These are phyloP conservation scores for Ramalina intermedia DNA, from an alignment of 495 filamentous ascomycete species.

Conservation along the genomic window DNA sequence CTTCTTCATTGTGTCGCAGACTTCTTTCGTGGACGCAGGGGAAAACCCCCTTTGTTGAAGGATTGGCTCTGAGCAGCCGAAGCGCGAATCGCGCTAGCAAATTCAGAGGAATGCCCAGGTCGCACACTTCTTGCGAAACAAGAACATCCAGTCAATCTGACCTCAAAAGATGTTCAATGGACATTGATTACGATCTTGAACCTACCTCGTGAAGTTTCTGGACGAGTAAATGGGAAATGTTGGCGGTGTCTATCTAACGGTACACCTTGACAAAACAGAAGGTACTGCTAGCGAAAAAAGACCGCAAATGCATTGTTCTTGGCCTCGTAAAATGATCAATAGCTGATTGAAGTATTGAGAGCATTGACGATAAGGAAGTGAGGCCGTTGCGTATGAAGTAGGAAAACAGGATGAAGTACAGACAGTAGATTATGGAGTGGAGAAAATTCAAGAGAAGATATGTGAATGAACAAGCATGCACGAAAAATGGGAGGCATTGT, in stretches of 20 bases:
- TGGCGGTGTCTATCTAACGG: constrained; percentile 56
- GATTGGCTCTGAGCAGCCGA: background rate
- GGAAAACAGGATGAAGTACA: constrained; percentile 9
- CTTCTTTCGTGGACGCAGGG: background rate
- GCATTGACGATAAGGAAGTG: constrained; percentile 52
- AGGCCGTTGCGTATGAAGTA: constrained; percentile 20
- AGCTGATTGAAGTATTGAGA: constrained; percentile 26
- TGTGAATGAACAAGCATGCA: background rate
- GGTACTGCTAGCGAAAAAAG: constrained; percentile 64
- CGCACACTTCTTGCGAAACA: too few relatives aligned
- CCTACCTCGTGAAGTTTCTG: too few relatives aligned
- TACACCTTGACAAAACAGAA: constrained; percentile 43
- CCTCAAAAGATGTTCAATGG: background rate
- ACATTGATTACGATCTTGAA: background rate
- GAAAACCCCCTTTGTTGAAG: background rate
- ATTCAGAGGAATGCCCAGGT: too few relatives aligned
- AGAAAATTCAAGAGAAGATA: background rate
- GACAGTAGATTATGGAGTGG: constrained; percentile 13
- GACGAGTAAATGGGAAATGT: constrained; percentile 23
- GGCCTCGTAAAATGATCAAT: constrained; percentile 53
- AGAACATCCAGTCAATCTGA: too few relatives aligned
- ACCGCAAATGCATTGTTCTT: constrained; percentile 38
- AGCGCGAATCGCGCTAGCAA: background rate
- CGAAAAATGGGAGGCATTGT: too few relatives aligned
- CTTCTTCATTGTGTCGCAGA: constrained; percentile 1